These are phyloP conservation scores for Melastoma candidum DNA, from an alignment of 441 rosid genomes.

Conservation along the genomic window DNA sequence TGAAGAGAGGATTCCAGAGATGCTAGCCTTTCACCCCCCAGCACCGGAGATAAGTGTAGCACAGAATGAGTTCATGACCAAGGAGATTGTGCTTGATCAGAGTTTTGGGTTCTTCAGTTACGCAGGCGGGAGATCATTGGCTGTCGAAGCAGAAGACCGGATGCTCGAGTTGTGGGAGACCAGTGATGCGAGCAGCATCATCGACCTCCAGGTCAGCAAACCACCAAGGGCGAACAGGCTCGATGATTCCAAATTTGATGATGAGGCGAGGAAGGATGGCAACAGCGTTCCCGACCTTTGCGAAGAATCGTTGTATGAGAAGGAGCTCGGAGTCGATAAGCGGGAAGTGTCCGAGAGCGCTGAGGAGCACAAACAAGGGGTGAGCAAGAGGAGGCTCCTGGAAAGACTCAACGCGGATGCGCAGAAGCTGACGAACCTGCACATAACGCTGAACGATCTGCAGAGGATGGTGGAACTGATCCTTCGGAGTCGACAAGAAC, in stretches of 20 bases:
- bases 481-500: conserved; percentile 48
- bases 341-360: conserved; percentile 27
- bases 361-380: conserved; percentile 44
- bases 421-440: conserved; percentile 78
- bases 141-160: conserved; percentile 41
- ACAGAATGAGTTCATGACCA: conserved; percentile 57
- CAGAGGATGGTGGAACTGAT: conserved; percentile 61
- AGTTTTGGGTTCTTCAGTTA: conserved; percentile 71
- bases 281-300: conserved; percentile 28
- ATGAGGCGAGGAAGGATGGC: conserved; percentile 18
- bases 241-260: conserved; percentile 17
- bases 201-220: conserved; percentile 32
- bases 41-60: conserved; percentile 34
- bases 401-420: conserved; percentile 87
- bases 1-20: conserved; percentile 12
- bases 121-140: conserved; percentile 57
- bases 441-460: conserved; percentile 68
- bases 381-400: conserved; percentile 55
- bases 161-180: conserved; percentile 66
- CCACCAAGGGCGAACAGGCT: conserved; percentile 18
- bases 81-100: conserved; percentile 93
- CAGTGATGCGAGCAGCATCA: conserved; percentile 20
- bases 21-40: conserved; percentile 21
- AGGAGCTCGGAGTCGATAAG: conserved; percentile 66
- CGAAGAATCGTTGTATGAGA: conserved; percentile 23